Evolutionary conservation across 352 stramenopile genomes (phyloP).

Genomic region (Phytopythium kandeliae): DNA sequence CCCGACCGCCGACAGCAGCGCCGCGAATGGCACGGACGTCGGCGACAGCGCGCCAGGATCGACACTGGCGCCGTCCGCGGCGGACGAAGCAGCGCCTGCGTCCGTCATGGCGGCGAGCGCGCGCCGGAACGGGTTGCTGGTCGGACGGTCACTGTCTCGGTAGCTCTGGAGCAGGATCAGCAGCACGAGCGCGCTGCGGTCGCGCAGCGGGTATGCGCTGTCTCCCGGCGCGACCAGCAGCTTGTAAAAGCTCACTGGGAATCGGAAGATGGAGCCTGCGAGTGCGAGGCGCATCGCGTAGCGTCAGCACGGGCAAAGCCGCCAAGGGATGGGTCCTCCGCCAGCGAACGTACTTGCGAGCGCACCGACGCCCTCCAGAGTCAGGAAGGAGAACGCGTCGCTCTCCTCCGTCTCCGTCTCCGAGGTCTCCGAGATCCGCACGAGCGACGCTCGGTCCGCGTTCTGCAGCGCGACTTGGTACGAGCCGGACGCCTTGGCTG

Average conservation of each 20-base stretch:
- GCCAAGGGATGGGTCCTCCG: too few species aligned
- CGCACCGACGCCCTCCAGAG: constrained; percentile 54
- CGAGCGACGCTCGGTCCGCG: constrained; percentile 44
- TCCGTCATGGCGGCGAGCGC: constrained; percentile 39
- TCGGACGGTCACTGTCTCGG: constrained; percentile 37
- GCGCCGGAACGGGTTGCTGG: constrained; percentile 60
- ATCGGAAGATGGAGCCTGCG: constrained; percentile 57
- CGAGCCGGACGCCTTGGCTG: constrained; percentile 24
- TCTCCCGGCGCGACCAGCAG: constrained; percentile 58
- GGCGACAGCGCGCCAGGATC: background rate
- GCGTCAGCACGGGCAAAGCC: too few species aligned
- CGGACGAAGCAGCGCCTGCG: constrained; percentile 6
- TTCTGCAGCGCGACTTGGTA: constrained; percentile 35
- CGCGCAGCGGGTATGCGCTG: constrained; percentile 47
- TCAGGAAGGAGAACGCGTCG: constrained; percentile 66
- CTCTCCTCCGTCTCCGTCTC: constrained; percentile 32
- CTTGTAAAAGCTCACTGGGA: constrained; percentile 55
- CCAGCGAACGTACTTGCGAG: constrained; percentile 63
- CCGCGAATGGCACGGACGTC: constrained; percentile 30
- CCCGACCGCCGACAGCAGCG: constrained; percentile 48
- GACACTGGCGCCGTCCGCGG: background rate
- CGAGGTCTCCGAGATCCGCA: constrained; percentile 48
- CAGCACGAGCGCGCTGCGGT: constrained; percentile 63
- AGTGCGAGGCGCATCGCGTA: too few species aligned
- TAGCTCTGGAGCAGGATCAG: constrained; percentile 68